Conservation (phyloP, 495 filamentous ascomycete genomes). For the Xylaria palmicola region DNA sequence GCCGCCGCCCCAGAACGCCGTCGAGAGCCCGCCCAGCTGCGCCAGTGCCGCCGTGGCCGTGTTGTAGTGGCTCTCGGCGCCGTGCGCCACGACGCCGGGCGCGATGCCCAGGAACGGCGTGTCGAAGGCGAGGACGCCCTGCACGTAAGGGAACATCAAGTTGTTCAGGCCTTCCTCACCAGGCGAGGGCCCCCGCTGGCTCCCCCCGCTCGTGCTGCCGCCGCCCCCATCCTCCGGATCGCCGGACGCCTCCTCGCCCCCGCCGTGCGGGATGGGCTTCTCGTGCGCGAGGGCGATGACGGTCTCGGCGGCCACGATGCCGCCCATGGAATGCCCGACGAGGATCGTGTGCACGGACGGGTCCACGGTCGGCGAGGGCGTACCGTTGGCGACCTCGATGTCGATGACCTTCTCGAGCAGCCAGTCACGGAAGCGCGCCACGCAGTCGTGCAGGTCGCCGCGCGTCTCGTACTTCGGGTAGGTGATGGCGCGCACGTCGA, state of each 20-base stretch:
- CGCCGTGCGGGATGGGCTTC: constrained; percentile 53
- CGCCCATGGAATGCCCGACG: constrained; percentile 94
- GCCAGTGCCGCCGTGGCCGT: constrained; percentile 68
- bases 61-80: constrained; percentile 81
- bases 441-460: constrained; percentile 80
- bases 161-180: constrained; percentile 35
- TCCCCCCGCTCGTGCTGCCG: too few relatives aligned
- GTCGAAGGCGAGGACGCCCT: constrained; percentile 90
- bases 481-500: constrained; percentile 66
- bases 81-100: constrained; percentile 84
- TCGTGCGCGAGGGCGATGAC: constrained; percentile 68
- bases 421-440: constrained; percentile 84
- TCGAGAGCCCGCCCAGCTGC: constrained; percentile 61
- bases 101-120: constrained; percentile 91
- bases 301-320: constrained; percentile 90
- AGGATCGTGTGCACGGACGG: constrained; percentile 83
- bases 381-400: constrained; percentile 80
- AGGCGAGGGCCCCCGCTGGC: constrained; percentile 19
- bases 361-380: constrained; percentile 82
- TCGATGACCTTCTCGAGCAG: constrained; percentile 91
- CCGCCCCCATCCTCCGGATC: not conserved
- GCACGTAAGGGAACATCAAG: constrained; percentile 70
- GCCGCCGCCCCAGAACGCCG: constrained; percentile 55
- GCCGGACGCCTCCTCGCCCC: constrained; percentile 12
- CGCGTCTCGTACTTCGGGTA: constrained; percentile 94